Percentiles rank a stretch among this genome's conserved stretches.
These are phyloP conservation scores for Macadamia integrifolia DNA, from an alignment of 164 flowering plant species.

Conservation along the genomic window DNA sequence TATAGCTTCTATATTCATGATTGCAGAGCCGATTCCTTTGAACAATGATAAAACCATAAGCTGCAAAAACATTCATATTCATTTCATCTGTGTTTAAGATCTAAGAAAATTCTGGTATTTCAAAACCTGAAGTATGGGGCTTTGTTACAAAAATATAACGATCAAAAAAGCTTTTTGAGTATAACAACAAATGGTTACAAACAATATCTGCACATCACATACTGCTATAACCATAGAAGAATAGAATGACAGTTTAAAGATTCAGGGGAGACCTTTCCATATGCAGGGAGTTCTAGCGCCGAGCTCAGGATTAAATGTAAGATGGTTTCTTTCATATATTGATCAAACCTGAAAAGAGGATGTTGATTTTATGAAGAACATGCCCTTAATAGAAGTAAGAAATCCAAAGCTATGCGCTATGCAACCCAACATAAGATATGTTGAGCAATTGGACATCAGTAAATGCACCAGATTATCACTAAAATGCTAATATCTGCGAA, in stretches of 20 bases:
- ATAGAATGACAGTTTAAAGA: background rate
- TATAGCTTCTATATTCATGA: constrained; percentile 42
- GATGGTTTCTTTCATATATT: constrained; percentile 42
- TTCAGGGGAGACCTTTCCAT: constrained; percentile 57
- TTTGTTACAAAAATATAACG: no score
- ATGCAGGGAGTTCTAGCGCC: constrained; percentile 52
- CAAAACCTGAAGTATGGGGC: no score
- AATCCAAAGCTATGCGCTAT: background rate
- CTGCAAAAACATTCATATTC: constrained; percentile 39
- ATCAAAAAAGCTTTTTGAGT: background rate
- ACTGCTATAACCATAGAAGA: background rate
- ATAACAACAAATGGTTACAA: background rate
- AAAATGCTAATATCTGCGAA: no score
- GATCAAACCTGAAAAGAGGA: constrained; percentile 50
- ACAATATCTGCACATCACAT: background rate
- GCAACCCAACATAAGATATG: no score
- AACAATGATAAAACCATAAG: constrained; percentile 55
- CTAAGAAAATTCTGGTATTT: background rate
- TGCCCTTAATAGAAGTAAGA: background rate
- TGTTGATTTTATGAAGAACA: background rate
- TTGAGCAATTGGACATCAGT: no score
- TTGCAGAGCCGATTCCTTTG: constrained; percentile 48
- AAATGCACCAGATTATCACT: no score
- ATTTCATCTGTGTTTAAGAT: background rate
- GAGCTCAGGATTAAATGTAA: constrained; percentile 45